These are phyloP conservation scores for Nigrospora oryzae DNA, from an alignment of 2,329 filamentous ascomycete species.

Conservation along the genomic window DNA sequence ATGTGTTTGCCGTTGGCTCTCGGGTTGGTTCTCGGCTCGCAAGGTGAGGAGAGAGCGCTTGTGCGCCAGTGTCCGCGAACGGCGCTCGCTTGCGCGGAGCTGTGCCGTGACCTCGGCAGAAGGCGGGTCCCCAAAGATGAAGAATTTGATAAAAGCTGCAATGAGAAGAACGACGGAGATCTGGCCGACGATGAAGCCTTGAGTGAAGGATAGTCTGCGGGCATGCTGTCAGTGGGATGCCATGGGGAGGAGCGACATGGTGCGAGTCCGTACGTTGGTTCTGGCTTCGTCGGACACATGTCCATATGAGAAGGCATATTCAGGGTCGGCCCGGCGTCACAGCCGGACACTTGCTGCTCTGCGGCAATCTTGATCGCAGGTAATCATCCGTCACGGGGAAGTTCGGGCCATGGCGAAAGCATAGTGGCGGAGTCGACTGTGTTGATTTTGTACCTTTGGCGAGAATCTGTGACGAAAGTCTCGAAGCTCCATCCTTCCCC, in stretches of 20 bases:
- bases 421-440: too few species aligned
- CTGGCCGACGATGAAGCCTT: constrained; percentile 88
- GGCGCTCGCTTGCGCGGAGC: constrained; percentile 64
- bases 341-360: background rate
- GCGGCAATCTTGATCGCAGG: background rate
- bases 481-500: too few species aligned
- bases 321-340: too few species aligned
- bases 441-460: too few species aligned
- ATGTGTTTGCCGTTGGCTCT: constrained; percentile 23
- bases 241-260: constrained; percentile 1
- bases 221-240: constrained; percentile 6
- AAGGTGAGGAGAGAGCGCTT: constrained; percentile 63
- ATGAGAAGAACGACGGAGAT: constrained; percentile 85
- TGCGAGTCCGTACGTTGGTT: constrained; percentile 18
- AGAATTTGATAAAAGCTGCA: constrained; percentile 97
- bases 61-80: constrained; percentile 67
- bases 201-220: constrained; percentile 75
- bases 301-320: constrained; percentile 5
- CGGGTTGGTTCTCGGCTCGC: constrained; percentile 30
- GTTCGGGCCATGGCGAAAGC: too few species aligned
- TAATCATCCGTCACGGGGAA: too few species aligned
- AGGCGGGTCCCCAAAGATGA: constrained; percentile 94
- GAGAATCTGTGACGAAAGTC: too few species aligned
- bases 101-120: constrained; percentile 74
- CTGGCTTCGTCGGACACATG: constrained; percentile 22